Percentiles rank a stretch among this genome's conserved stretches.
Evolutionary conservation across 108 stramenopile genomes (phyloP).

Genomic region (Cyclotella atomus): DNA sequence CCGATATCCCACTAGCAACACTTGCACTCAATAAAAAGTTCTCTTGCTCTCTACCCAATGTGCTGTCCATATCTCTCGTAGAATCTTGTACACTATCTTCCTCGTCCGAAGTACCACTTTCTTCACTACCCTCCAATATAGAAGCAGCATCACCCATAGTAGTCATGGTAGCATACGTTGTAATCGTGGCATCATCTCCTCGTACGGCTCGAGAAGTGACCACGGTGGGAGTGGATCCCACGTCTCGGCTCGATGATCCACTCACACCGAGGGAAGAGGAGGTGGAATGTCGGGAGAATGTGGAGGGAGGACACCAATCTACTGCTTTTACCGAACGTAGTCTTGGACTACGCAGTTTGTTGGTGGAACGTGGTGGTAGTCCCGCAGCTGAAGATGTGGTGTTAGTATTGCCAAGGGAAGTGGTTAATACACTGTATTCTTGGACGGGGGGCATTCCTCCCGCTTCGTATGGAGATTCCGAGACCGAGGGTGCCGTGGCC

Average conservation of each 20-base stretch:
- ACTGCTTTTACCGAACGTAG: constrained; percentile 35
- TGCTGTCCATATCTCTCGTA: not conserved
- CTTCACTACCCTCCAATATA: constrained; percentile 12
- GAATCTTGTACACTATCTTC: not conserved
- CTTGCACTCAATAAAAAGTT: not conserved
- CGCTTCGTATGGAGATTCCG: not conserved
- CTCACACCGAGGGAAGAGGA: not conserved
- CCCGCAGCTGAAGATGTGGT: not conserved
- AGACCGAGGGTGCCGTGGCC: constrained; percentile 6
- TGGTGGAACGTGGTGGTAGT: not conserved
- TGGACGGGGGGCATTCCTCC: constrained; percentile 6
- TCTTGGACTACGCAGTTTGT: constrained; percentile 20
- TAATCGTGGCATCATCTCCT: constrained; percentile 39
- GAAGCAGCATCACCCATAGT: constrained; percentile 43
- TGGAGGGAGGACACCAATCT: constrained; percentile 44
- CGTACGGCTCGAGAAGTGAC: constrained; percentile 36
- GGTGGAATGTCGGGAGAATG: not conserved
- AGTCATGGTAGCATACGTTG: constrained; percentile 47
- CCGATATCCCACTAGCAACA: not conserved
- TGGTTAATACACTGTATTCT: constrained; percentile 13
- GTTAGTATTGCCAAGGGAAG: not conserved
- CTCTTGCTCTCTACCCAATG: not conserved
- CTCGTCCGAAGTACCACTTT: not conserved
- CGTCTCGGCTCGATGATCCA: not conserved
- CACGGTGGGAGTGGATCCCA: constrained; percentile 10